Evolutionary conservation across 345 rosid genomes (phyloP).

Genomic region (Rhodamnia argentea): DNA sequence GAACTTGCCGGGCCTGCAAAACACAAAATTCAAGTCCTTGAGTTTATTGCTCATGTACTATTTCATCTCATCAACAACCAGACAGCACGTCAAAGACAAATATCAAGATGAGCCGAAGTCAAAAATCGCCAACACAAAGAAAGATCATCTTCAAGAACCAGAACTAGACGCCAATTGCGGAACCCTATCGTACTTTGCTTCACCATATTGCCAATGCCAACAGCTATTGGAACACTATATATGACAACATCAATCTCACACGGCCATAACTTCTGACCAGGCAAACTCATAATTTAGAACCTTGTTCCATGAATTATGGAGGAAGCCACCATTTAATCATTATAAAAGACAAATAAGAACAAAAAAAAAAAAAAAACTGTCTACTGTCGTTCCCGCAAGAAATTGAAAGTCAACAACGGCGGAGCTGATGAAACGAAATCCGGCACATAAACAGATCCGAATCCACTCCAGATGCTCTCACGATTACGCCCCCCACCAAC

Average conservation of each 20-base stretch:
- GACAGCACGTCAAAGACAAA: not conserved
- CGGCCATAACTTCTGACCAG: not conserved
- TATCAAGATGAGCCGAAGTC: not conserved
- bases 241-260: not conserved
- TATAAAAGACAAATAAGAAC: not conserved
- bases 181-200: not conserved
- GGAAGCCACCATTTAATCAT: not conserved
- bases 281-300: not conserved
- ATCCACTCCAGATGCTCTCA: not conserved
- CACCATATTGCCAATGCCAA: not conserved
- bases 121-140: not conserved
- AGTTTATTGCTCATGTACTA: not conserved
- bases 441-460: not conserved
- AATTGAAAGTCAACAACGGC: not conserved
- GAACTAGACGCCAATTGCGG: not conserved
- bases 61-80: not conserved
- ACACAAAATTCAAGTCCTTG: not conserved
- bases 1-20: conserved; percentile 93
- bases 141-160: not conserved
- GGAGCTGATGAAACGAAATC: not conserved
- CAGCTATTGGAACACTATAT: not conserved
- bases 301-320: not conserved
- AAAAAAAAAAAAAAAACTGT: not conserved
- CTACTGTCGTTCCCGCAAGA: not conserved
- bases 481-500: not conserved